Evolutionary conservation across 257 asterid species (phyloP), one percentile per base, ranked within the genome.

Genomic region (Solanum bulbocastanum): DNA sequence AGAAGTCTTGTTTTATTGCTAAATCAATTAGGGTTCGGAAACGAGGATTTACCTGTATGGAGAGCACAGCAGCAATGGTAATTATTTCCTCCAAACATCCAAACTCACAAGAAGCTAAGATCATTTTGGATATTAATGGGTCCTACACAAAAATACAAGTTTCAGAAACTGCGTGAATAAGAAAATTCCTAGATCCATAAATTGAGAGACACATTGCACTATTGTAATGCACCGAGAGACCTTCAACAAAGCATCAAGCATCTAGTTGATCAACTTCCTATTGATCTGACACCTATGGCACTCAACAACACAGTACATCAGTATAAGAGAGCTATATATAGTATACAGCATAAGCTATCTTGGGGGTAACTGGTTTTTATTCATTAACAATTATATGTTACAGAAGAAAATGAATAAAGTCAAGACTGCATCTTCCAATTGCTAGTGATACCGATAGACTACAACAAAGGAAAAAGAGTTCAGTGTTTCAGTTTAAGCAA

Each of bases 21-120:
- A 46, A 42, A 42, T 71, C 72, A 71, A 12, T 86, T 71, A 86
- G 9, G 39, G 66, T 46, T 13, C 36, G 6, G 58, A 86, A 71
- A 22, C 5, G 30, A 49, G 42, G 49, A 65, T 25, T 22, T 82
- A 97, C 99, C 98, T 97, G 99, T 89, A 97, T 75, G 88, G 99
- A 97, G 87, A 97, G 94, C 82, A 94, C 94, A 82, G 99, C 96
- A 89, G 99, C 97, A 89, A 97, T 96, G 40, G 99, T 96, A 87
- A 96, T 92, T 87, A 90, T 92, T 94, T 97, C 99, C 90, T 95
- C 98, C 0, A 98, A 93, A 92, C 99, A 97, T 62, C 99, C 99
- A 88, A 91, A 90, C 79, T 92, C 94, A 87, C 88, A 91, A 68
- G 99, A 94, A 86, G 99, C 98, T 90, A 96, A 91, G 87, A 96